Evolutionary conservation across 2,329 filamentous ascomycete species (phyloP).

Genomic region (Microcyclospora pomicola): DNA sequence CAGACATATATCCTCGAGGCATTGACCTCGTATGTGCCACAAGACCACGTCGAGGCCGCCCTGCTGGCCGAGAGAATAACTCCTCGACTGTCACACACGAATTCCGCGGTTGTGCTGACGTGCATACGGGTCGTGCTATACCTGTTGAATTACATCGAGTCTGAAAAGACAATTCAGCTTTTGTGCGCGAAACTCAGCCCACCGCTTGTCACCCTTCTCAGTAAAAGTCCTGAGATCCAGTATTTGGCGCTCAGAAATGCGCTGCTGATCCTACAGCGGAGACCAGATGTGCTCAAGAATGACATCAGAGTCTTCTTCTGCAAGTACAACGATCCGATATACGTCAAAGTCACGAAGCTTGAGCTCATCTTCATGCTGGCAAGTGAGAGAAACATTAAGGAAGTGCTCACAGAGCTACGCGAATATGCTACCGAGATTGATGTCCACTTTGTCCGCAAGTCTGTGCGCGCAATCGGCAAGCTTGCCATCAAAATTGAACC

Average conservation of each 20-base stretch:
- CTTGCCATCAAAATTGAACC: conserved; percentile 98
- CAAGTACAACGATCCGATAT: conserved; percentile 99
- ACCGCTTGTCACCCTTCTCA: conserved; percentile 82
- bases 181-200: conserved; percentile 89
- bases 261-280: conserved; percentile 78
- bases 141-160: conserved; percentile 95
- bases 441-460: conserved; percentile 96
- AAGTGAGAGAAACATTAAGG: conserved; percentile 85
- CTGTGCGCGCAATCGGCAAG: conserved; percentile 93
- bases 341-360: conserved; percentile 97
- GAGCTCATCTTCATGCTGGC: conserved; percentile 99
- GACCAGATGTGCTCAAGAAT: conserved; percentile 85
- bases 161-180: conserved; percentile 73
- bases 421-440: conserved; percentile 98
- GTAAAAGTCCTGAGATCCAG: conserved; percentile 96
- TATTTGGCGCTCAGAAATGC: conserved; percentile 91
- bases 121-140: conserved; percentile 95
- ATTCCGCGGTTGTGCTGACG: conserved; percentile 89
- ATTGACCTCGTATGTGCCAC: conserved; percentile 92
- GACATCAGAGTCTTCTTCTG: conserved; percentile 99
- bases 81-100: conserved; percentile 90
- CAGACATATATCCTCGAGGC: conserved; percentile 98
- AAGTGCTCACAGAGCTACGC: conserved; percentile 82
- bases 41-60: conserved; percentile 75
- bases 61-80: conserved; percentile 86